Evolutionary conservation across 1,139 yeast species (phyloP).

Genomic region (Sugiyamaella japonica): DNA sequence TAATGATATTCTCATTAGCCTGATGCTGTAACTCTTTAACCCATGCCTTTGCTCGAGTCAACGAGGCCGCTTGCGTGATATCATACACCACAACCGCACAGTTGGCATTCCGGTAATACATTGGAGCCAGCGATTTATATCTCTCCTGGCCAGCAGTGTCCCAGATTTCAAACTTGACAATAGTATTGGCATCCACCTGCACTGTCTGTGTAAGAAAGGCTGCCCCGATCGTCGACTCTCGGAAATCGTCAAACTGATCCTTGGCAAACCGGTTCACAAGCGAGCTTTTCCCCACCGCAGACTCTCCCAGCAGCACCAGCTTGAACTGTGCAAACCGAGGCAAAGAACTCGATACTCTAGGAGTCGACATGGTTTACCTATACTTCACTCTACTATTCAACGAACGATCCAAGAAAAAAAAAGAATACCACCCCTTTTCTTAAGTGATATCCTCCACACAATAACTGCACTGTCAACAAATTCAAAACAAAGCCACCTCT

Average conservation of each 20-base stretch:
- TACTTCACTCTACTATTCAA: not conserved
- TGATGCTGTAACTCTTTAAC: conserved; percentile 91
- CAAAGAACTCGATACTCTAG: conserved; percentile 40
- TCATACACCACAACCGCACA: conserved; percentile 85
- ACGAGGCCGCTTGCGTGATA: conserved; percentile 63
- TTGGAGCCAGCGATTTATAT: conserved; percentile 84
- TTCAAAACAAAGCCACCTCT: not conserved
- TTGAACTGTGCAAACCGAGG: conserved; percentile 66
- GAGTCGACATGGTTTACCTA: conserved; percentile 30
- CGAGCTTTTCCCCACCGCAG: conserved; percentile 92
- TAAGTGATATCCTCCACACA: no score
- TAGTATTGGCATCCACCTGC: conserved; percentile 56
- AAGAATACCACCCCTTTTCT: no score
- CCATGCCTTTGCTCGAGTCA: conserved; percentile 93
- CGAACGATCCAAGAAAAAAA: not conserved
- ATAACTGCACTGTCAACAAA: not conserved
- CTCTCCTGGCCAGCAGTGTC: conserved; percentile 96
- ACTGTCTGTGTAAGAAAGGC: conserved; percentile 94
- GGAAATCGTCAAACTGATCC: conserved; percentile 88
- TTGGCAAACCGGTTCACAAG: conserved; percentile 92
- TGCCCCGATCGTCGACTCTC: conserved; percentile 97
- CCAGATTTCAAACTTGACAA: conserved; percentile 50
- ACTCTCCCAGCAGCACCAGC: conserved; percentile 86
- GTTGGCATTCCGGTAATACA: conserved; percentile 87
- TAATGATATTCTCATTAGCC: conserved; percentile 78